Evolutionary conservation across 441 rosid genomes (phyloP).

Genomic region (Populus hybrid): DNA sequence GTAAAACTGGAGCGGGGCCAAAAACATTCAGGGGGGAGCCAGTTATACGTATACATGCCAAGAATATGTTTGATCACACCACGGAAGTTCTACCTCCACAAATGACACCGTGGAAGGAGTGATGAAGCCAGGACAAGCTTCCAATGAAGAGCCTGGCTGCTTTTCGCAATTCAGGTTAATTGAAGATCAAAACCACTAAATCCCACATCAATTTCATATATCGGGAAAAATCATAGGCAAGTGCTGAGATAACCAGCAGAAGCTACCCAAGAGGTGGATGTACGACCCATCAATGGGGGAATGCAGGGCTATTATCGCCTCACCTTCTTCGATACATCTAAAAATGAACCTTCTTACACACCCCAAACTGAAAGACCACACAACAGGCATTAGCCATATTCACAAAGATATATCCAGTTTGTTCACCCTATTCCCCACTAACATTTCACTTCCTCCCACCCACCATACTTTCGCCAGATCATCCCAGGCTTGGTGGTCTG

Average conservation of each 20-base stretch:
- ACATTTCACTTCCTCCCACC: slow-evolving; percentile 63
- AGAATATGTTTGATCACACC: too few species aligned
- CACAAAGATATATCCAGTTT: slow-evolving; percentile 32
- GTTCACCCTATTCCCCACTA: slow-evolving; percentile 8
- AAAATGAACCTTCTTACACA: slow-evolving; percentile 12
- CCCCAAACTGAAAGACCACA: slow-evolving; percentile 9
- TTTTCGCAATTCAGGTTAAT: neutral
- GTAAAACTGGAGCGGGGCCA: too few species aligned
- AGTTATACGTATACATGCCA: too few species aligned
- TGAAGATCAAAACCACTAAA: neutral
- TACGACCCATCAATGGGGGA: slow-evolving; percentile 4
- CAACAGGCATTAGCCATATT: slow-evolving; percentile 37
- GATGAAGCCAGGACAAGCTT: neutral
- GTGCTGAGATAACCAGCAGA: neutral
- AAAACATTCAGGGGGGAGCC: too few species aligned
- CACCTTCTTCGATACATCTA: neutral
- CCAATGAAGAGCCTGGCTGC: neutral
- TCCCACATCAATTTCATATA: neutral
- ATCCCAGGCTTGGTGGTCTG: slow-evolving; percentile 36
- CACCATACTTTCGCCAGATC: slow-evolving; percentile 59
- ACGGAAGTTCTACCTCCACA: too few species aligned
- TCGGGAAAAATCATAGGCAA: slow-evolving; percentile 7
- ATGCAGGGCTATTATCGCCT: neutral
- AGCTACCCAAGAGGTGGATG: neutral
- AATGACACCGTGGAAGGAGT: neutral